phyloP scores from a whole-genome alignment of 257 asterid species.

The Hygrophila difformis region DNA sequence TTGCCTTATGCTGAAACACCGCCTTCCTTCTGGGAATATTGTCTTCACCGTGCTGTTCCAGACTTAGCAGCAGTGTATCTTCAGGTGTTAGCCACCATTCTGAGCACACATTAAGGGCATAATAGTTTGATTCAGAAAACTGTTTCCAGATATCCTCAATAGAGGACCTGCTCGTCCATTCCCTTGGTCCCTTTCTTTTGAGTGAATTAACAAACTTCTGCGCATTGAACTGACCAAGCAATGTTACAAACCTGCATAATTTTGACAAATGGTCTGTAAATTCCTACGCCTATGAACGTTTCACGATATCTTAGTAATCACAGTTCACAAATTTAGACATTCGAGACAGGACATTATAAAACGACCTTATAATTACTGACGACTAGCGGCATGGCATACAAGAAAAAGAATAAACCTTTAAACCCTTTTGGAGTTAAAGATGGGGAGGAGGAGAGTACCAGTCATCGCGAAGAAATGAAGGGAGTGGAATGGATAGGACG shows the following conservation, averaged over 20 bases:
- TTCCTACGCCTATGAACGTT: background rate
- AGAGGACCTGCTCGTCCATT: constrained; percentile 28
- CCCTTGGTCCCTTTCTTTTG: constrained; percentile 19
- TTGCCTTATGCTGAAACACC: constrained; percentile 81
- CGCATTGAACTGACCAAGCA: constrained; percentile 67
- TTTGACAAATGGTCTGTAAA: constrained; percentile 8
- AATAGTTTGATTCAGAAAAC: constrained; percentile 42
- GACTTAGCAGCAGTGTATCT: constrained; percentile 39
- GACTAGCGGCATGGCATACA: too few relatives aligned
- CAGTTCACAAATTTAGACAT: too few relatives aligned
- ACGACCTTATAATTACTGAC: too few relatives aligned
- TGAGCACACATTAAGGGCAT: constrained; percentile 52
- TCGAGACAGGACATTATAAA: too few relatives aligned
- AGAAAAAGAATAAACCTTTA: too few relatives aligned
- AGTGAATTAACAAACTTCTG: constrained; percentile 46
- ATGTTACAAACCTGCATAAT: constrained; percentile 47
- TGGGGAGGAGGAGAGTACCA: constrained; percentile 38
- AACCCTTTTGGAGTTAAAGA: background rate
- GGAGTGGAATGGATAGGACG: constrained; percentile 47
- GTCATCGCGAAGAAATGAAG: constrained; percentile 32
- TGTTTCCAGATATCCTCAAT: constrained; percentile 33
- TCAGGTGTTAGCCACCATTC: constrained; percentile 66
- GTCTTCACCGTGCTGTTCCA: constrained; percentile 36
- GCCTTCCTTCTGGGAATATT: constrained; percentile 53
- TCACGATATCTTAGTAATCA: too few relatives aligned